Evolutionary conservation across 2,329 filamentous ascomycete genomes (phyloP).

Genomic region (Ophiostoma triangulosporum): DNA sequence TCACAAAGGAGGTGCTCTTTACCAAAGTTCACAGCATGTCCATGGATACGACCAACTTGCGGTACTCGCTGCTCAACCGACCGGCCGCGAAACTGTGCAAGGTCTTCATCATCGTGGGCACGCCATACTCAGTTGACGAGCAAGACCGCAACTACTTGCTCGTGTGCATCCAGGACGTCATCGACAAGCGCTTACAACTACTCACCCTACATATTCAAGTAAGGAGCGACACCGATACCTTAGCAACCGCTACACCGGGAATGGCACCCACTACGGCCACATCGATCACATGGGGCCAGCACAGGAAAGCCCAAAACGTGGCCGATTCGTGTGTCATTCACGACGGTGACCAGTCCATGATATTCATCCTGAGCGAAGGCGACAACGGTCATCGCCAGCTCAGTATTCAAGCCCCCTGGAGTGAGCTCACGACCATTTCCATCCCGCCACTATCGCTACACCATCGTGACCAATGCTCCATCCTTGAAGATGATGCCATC

Average conservation of each 20-base stretch:
- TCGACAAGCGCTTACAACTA: constrained; percentile 54
- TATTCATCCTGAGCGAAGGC: constrained; percentile 55
- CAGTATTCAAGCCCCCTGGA: constrained; percentile 65
- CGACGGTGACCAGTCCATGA: constrained; percentile 53
- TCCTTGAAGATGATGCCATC: not conserved
- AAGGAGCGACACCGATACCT: constrained; percentile 14
- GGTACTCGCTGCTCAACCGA: constrained; percentile 42
- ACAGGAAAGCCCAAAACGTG: constrained; percentile 50
- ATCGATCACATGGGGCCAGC: constrained; percentile 32
- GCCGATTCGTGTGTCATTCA: constrained; percentile 59
- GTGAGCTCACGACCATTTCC: constrained; percentile 51
- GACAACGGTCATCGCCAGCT: constrained; percentile 50
- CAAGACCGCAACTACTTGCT: constrained; percentile 41
- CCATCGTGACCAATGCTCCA: constrained; percentile 6
- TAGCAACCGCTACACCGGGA: constrained; percentile 1
- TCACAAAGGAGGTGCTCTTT: constrained; percentile 59
- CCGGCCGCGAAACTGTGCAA: constrained; percentile 42
- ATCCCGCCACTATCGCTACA: constrained; percentile 46
- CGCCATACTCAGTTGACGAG: constrained; percentile 40
- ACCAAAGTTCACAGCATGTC: constrained; percentile 56
- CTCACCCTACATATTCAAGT: constrained; percentile 46
- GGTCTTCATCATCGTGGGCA: constrained; percentile 54
- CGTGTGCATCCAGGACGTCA: constrained; percentile 56
- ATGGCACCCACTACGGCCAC: not conserved
- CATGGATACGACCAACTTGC: constrained; percentile 45